A percentile compares a stretch with the other conserved stretches of the same genome.
Conservation (phyloP, 495 filamentous ascomycete species). For the Neurospora sp. region DNA sequence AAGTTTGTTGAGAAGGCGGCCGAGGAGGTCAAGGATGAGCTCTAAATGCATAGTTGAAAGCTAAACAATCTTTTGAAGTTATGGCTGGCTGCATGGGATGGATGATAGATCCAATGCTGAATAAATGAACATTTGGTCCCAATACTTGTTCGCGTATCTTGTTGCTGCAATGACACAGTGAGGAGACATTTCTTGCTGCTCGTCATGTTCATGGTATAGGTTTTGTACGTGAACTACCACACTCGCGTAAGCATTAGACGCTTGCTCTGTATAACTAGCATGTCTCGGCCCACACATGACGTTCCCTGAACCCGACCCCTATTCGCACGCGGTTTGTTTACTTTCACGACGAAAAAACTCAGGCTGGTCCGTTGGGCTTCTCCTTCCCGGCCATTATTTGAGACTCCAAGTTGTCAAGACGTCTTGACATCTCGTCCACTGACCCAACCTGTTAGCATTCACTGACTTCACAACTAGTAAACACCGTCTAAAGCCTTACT, state of each 20-base stretch:
- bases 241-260: not conserved
- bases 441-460: not conserved
- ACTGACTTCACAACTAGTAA: not conserved
- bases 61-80: not conserved
- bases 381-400: constrained; percentile 48
- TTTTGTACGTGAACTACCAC: not conserved
- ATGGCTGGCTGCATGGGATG: not conserved
- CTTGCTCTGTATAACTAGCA: too few species aligned
- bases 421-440: constrained; percentile 95
- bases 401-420: constrained; percentile 78
- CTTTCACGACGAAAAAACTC: not conserved
- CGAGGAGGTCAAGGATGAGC: constrained; percentile 52
- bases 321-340: not conserved
- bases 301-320: not conserved
- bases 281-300: not conserved
- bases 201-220: not conserved
- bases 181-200: not conserved
- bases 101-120: not conserved
- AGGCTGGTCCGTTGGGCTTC: constrained; percentile 18
- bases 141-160: not conserved
- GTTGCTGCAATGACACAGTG: not conserved
- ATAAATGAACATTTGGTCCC: not conserved
- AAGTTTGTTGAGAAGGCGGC: constrained; percentile 50
- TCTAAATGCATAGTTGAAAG: constrained; percentile 37
- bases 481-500: constrained; percentile 42